Evolutionary conservation across 805 yeast genomes (phyloP), one percentile per base, ranked within the genome.

Genomic region (Wickerhamomyces sydowiorum): DNA sequence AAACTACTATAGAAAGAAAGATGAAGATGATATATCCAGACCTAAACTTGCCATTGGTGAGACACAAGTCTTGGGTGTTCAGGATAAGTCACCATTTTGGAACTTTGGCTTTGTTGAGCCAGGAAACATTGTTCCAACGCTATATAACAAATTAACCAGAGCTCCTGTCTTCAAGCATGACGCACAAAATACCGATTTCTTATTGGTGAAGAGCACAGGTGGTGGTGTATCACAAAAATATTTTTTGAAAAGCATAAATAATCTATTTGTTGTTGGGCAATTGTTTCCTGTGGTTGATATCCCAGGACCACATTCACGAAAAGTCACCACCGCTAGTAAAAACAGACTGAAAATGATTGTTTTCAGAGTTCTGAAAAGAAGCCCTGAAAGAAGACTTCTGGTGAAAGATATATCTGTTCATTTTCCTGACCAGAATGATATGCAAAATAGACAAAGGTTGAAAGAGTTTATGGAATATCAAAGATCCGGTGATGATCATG

Each of bases 381-480:
- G 75, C 36, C 84, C 84, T 3, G 75, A 78, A 29, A 80, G 84
- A 31, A 71, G 98, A 29, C 70, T 93, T 33, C 72, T 86, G 7
- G 95, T 93, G 10, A 82, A 82, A 49, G 98, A 93, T 50, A 86
- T 93, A 19, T 80, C 96, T 0, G 76, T 76, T 39, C 97, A 91
- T 67, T 93, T 93, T 59, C 98, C 99, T 0, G 98, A 89, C 52
- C 97, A 90, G 62, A 90, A 86, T 56, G 98, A 93, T 57, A 90
- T 91, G 87, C 99, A 93, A 61, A 91, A 88, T 59, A 76, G 99
- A 53, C 98, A 91, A 65, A 73, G 96, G 47, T 72, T 93, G 43
- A 93, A 93, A 62, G 99, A 93, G 65, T 93, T 93, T 54, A 93
- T 93, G 99, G 97, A 90, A 55, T 93, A 86, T 55, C 97, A 91